Percentiles rank a stretch among this genome's conserved stretches.
Evolutionary conservation across 441 rosid genomes (phyloP).

Genomic region (Erodium chrysanthum): DNA sequence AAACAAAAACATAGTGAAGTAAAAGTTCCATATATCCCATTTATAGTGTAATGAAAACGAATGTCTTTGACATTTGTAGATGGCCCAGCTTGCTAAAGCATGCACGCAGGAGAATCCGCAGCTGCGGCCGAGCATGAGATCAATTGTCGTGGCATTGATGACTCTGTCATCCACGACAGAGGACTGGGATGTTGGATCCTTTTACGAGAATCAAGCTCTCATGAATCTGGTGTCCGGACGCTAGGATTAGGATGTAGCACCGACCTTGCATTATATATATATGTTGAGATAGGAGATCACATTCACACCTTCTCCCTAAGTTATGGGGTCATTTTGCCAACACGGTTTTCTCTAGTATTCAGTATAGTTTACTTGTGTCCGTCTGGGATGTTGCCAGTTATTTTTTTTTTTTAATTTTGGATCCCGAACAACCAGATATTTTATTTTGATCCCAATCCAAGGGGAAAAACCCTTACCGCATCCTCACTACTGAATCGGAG

Average conservation of each 20-base stretch:
- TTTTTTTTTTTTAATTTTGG: no score
- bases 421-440: no score
- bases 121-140: slow-evolving; percentile 71
- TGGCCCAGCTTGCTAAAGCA: slow-evolving; percentile 74
- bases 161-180: slow-evolving; percentile 71
- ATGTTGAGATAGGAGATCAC: no score
- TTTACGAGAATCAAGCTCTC: slow-evolving; percentile 59
- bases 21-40: background rate
- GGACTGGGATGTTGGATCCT: slow-evolving; percentile 73
- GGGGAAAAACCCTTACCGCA: no score
- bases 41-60: background rate
- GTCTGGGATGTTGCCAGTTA: background rate
- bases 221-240: slow-evolving; percentile 71
- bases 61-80: slow-evolving; percentile 33
- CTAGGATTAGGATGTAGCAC: slow-evolving; percentile 19
- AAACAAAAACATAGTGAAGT: no score
- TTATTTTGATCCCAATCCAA: no score
- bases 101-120: slow-evolving; percentile 77
- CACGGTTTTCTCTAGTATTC: no score
- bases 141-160: slow-evolving; percentile 73
- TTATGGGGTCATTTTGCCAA: no score
- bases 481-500: no score
- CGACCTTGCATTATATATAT: background rate
- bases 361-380: background rate
- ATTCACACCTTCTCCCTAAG: no score